Percentiles rank a stretch among this genome's conserved stretches.
Evolutionary conservation across 768 basidiomycete genomes (phyloP).

Genomic region (Leccinum longicurvipes): DNA sequence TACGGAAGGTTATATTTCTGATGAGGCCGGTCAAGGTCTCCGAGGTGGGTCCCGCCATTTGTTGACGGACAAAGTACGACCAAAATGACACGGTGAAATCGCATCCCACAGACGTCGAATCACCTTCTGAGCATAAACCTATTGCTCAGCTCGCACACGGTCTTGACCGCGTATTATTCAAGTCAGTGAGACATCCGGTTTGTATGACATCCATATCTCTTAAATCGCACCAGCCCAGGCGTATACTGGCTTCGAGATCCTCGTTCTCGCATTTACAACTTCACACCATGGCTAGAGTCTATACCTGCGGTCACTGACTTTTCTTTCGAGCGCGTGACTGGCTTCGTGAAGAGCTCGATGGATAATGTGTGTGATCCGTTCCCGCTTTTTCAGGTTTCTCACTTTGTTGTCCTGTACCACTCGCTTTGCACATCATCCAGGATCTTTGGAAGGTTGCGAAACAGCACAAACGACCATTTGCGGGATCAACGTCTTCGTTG

Average conservation of each 20-base stretch:
- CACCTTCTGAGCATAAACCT: slow-evolving; percentile 45
- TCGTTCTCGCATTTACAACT: slow-evolving; percentile 82
- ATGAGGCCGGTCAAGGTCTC: slow-evolving; percentile 7
- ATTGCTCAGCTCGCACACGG: slow-evolving; percentile 64
- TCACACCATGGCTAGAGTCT: slow-evolving; percentile 62
- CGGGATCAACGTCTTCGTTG: slow-evolving; percentile 88
- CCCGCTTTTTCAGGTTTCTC: neutral
- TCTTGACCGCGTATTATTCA: slow-evolving; percentile 71
- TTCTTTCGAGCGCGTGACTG: slow-evolving; percentile 72
- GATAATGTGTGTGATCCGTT: slow-evolving; percentile 52
- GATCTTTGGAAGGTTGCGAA: slow-evolving; percentile 63
- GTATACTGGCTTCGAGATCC: slow-evolving; percentile 90
- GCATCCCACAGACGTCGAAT: slow-evolving; percentile 39
- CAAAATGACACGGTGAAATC: neutral
- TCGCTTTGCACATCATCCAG: slow-evolving; percentile 32
- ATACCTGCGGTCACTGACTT: slow-evolving; percentile 82
- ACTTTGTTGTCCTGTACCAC: neutral
- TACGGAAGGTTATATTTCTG: slow-evolving; percentile 24
- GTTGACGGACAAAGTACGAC: neutral
- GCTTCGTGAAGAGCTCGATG: slow-evolving; percentile 74
- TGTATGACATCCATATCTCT: neutral
- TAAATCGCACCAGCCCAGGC: slow-evolving; percentile 56
- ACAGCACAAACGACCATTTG: slow-evolving; percentile 56
- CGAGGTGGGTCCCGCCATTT: slow-evolving; percentile 11
- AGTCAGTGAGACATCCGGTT: slow-evolving; percentile 41